Percentiles rank a stretch among this genome's conserved stretches.
These are phyloP conservation scores for Botrytis cinerea DNA, from an alignment of 2,329 filamentous ascomycete species.

Conservation along the genomic window DNA sequence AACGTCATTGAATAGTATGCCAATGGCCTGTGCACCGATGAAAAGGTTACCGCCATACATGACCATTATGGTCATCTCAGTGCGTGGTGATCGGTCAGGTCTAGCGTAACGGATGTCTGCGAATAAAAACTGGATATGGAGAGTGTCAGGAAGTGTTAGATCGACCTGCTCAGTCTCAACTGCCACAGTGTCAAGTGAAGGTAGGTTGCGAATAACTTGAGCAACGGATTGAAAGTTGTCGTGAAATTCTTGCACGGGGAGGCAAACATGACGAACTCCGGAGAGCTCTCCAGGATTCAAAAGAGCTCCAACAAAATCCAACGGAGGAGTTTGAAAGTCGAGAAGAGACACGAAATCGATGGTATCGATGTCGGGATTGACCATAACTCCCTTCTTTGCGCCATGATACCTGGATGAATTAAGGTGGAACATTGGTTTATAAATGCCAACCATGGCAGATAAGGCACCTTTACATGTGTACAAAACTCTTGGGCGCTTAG, in stretches of 20 bases:
- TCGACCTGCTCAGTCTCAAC: background rate
- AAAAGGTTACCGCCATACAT: background rate
- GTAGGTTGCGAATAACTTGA: conserved; percentile 2
- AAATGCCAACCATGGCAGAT: background rate
- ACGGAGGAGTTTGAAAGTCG: background rate
- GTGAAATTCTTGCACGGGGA: background rate
- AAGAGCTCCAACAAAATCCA: background rate
- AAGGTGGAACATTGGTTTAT: background rate
- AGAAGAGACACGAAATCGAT: background rate
- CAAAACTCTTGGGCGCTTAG: background rate
- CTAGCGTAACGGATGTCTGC: background rate
- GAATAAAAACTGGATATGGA: background rate
- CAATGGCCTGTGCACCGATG: background rate
- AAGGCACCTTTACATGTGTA: background rate
- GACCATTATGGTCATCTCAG: conserved; percentile 16
- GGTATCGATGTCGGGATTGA: background rate
- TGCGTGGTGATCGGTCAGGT: background rate
- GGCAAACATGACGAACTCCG: background rate
- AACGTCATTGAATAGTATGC: background rate
- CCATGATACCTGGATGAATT: background rate
- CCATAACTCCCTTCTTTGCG: background rate
- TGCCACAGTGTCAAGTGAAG: conserved; percentile 1
- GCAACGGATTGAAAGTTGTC: background rate
- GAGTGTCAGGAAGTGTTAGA: background rate
- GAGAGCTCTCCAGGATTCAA: background rate